phyloP scores from a whole-genome alignment of 2,329 filamentous ascomycete genomes.

The Magnaporthiopsis poae region DNA sequence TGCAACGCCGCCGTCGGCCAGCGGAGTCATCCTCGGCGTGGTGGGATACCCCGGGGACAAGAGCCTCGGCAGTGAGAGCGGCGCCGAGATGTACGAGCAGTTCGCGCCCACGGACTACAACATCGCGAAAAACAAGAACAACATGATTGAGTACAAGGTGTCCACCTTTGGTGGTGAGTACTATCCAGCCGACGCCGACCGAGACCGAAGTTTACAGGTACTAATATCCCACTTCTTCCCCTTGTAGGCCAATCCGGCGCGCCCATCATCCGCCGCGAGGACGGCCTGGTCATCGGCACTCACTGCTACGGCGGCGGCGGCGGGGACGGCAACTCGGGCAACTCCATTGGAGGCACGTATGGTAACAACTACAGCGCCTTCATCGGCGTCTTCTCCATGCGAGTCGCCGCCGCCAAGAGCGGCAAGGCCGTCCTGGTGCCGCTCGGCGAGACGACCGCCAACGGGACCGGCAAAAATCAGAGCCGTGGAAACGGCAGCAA shows the following conservation, averaged over 20 bases:
- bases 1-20: constrained; percentile 14
- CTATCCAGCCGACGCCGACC: not conserved
- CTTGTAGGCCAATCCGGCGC: constrained; percentile 20
- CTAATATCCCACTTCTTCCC: not conserved
- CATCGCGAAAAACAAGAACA: constrained; percentile 12
- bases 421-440: not conserved
- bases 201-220: not conserved
- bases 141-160: constrained; percentile 23
- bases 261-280: constrained; percentile 16
- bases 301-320: constrained; percentile 19
- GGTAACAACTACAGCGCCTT: constrained; percentile 17
- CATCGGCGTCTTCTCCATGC: constrained; percentile 11
- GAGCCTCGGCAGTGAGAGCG: constrained; percentile 15
- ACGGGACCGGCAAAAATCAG: constrained; percentile 6
- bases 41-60: constrained; percentile 26
- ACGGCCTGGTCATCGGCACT: constrained; percentile 17
- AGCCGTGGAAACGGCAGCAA: not conserved
- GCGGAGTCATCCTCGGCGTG: constrained; percentile 17
- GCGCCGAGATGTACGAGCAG: constrained; percentile 26
- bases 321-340: constrained; percentile 19
- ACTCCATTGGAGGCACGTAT: constrained; percentile 14
- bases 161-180: constrained; percentile 21
- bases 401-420: not conserved
- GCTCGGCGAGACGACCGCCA: not conserved
- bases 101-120: constrained; percentile 17